A percentile compares a stretch with the other conserved stretches of the same genome.
phyloP scores from a whole-genome alignment of 2,329 filamentous ascomycete genomes.

The Blumeriella jaapii region DNA sequence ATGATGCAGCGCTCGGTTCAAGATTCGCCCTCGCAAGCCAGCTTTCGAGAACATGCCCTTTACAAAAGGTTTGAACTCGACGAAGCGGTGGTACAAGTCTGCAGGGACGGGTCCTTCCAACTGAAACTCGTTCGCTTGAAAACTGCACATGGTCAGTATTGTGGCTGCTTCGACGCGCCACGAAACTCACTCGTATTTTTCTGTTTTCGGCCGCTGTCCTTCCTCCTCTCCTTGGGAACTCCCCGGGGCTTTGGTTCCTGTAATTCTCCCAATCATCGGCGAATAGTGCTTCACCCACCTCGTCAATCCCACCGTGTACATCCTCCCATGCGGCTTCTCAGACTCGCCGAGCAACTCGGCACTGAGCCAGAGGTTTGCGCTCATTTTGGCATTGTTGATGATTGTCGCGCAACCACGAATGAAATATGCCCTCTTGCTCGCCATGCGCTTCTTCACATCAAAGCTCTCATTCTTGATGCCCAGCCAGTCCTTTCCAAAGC shows the following conservation, averaged over 20 bases:
- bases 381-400: conserved; percentile 53
- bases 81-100: conserved; percentile 78
- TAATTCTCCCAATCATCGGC: conserved; percentile 73
- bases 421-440: conserved; percentile 77
- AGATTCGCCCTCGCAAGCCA: conserved; percentile 65
- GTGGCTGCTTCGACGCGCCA: neutral
- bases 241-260: conserved; percentile 55
- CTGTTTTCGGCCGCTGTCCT: conserved; percentile 41
- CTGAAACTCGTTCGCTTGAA: conserved; percentile 88
- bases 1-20: conserved; percentile 79
- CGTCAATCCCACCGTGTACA: conserved; percentile 71
- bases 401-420: conserved; percentile 57
- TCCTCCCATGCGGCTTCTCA: conserved; percentile 51
- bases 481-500: conserved; percentile 52
- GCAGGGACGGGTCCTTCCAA: conserved; percentile 71
- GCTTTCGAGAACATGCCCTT: conserved; percentile 75
- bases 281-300: conserved; percentile 76
- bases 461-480: conserved; percentile 55
- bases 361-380: conserved; percentile 59
- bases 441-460: conserved; percentile 70
- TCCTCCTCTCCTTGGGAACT: conserved; percentile 35
- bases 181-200: conserved; percentile 62
- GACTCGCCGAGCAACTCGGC: conserved; percentile 70
- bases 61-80: conserved; percentile 86
- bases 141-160: conserved; percentile 39